Conservation (phyloP, 495 filamentous ascomycete genomes). For the Tirmania nivea region DNA sequence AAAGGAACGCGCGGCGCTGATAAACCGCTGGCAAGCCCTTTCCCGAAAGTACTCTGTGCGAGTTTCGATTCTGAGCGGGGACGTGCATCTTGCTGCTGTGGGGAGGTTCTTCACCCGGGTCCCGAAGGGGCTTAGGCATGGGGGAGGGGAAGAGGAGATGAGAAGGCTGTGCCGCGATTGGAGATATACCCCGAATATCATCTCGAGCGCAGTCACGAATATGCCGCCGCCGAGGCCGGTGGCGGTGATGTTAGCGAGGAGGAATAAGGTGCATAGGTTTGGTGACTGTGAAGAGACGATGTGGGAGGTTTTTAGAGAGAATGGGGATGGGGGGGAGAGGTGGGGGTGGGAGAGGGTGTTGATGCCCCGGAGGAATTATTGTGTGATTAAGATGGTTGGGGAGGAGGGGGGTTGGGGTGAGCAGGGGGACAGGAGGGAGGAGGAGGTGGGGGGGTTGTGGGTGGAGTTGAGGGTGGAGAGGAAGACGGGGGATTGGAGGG, state of each 20-base stretch:
- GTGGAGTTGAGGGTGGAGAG: constrained; percentile 8
- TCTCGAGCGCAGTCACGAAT: constrained; percentile 71
- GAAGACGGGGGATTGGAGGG: constrained; percentile 2
- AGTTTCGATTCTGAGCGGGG: constrained; percentile 63
- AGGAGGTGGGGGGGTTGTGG: constrained; percentile 5
- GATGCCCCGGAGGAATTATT: constrained; percentile 80
- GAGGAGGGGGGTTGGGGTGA: not conserved
- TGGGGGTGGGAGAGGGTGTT: constrained; percentile 55
- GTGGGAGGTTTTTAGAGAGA: constrained; percentile 62
- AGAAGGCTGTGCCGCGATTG: constrained; percentile 25
- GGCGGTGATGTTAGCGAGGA: constrained; percentile 61
- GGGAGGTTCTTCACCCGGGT: constrained; percentile 56
- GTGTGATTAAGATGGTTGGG: constrained; percentile 36
- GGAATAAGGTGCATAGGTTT: constrained; percentile 89
- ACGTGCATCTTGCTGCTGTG: constrained; percentile 54
- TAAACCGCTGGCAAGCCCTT: constrained; percentile 53
- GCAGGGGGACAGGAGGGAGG: constrained; percentile 3
- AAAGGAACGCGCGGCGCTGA: constrained; percentile 51
- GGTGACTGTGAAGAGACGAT: constrained; percentile 78
- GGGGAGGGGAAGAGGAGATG: not conserved
- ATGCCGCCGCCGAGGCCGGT: constrained; percentile 77
- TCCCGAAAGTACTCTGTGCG: constrained; percentile 51
- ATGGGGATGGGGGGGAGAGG: constrained; percentile 45
- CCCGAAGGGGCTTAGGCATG: constrained; percentile 9
- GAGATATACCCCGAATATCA: constrained; percentile 53